Conservation (phyloP, 805 yeast genomes). For the Yarrowia sp. region DNA sequence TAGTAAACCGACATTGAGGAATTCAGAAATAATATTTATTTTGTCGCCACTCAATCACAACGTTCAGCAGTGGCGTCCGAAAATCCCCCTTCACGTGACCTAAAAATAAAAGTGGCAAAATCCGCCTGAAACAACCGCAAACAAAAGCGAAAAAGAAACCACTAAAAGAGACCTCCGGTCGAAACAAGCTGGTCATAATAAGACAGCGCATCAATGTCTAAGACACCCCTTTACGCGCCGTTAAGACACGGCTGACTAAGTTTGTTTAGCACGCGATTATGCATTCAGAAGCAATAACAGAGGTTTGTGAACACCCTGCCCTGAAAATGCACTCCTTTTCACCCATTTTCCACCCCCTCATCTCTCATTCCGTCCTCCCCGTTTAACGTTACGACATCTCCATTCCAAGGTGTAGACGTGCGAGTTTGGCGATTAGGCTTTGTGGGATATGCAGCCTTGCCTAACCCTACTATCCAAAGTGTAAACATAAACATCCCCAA, state of each 20-base stretch:
- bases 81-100: background rate
- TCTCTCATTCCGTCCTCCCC: background rate
- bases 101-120: background rate
- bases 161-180: no score
- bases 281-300: no score
- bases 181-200: no score
- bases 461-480: constrained; percentile 5
- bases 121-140: background rate
- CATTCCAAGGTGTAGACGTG: constrained; percentile 23
- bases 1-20: background rate
- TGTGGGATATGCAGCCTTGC: background rate
- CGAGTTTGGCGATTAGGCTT: background rate
- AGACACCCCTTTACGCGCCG: no score
- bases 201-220: no score
- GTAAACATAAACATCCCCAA: constrained; percentile 12
- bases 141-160: background rate
- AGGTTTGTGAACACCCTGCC: no score
- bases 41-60: background rate
- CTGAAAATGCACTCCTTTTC: no score
- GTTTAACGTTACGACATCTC: background rate
- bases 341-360: no score
- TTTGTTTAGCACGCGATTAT: background rate
- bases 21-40: background rate
- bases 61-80: background rate
- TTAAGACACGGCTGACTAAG: background rate